Base-by-base conservation (phyloP, 78 protist genomes). In the Abeoforma whisleri region DNA sequence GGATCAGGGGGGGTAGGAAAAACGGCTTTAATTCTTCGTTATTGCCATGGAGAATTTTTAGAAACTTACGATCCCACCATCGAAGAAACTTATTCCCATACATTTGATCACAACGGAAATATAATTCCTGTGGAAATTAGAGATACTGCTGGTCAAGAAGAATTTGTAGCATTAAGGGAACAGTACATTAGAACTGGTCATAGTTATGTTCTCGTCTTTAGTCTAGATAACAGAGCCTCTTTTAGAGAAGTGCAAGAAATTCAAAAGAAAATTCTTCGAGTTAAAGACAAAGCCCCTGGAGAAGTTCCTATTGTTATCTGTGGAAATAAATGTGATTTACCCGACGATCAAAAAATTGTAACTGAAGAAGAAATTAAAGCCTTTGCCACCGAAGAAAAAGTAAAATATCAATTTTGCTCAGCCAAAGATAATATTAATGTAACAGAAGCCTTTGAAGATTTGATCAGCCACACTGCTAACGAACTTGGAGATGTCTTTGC, bases 121-220 rank as follows among this genome's bases (percentile, higher is more conserved):
- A 19, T 2, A 37, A 34, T 5, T 34, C 34, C 19, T 37, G 48
- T 92, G 5, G 94, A 92, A 48, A 92, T 92, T 36, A 74, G 73
- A 25, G 94, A 92, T 77, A 92, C 94, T 1, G 94, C 94, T 30
- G 94, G 94, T 30, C 94, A 91, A 75, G 94, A 91, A 39, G 94
- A 91, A 68, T 87, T 77, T n/a, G n/a, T n/a, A n/a, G n/a, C n/a
- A n/a, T n/a, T n/a, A n/a, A n/a, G n/a, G n/a, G n/a, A n/a, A n/a
- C n/a, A n/a, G n/a, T n/a, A n/a, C n/a, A n/a, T n/a, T n/a, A n/a
- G n/a, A n/a, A n/a, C n/a, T n/a, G 62, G 62, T 12, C 30, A 48
- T 48, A 12, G 62, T 48, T 48, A 19, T 12, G 62, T 48, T 48
- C 62, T 48, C 12, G 62, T 48, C 30, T 48, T 19, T 48, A 48